A percentile compares a stretch with the other conserved stretches of the same genome.
These are phyloP conservation scores for Boletellus dicymbophilus DNA, from an alignment of 1,284 basidiomycete genomes.

Conservation along the genomic window DNA sequence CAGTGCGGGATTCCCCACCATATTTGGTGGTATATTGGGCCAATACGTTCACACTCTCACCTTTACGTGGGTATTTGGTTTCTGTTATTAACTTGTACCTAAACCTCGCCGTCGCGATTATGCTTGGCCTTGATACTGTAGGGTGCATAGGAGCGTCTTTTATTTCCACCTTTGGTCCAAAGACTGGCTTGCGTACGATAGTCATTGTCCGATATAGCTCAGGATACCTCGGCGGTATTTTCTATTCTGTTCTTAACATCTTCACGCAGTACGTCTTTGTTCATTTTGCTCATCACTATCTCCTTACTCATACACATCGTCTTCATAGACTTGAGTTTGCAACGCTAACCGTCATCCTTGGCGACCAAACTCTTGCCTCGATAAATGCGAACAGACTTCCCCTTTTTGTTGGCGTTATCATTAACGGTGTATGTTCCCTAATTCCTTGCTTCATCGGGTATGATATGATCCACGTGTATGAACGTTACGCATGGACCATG, in stretches of 20 bases:
- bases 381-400: conserved; percentile 38
- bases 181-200: conserved; percentile 65
- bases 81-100: not conserved
- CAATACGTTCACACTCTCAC: conserved; percentile 55
- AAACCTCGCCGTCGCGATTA: conserved; percentile 37
- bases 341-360: conserved; percentile 46
- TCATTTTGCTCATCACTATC: too few relatives aligned
- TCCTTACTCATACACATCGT: too few relatives aligned
- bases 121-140: conserved; percentile 45
- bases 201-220: conserved; percentile 54
- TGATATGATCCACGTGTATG: conserved; percentile 56
- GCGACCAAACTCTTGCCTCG: conserved; percentile 49
- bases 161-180: conserved; percentile 61
- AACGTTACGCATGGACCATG: conserved; percentile 64
- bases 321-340: conserved; percentile 54
- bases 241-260: conserved; percentile 62
- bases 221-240: conserved; percentile 54
- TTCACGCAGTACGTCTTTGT: conserved; percentile 47
- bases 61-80: conserved; percentile 38
- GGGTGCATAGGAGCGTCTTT: conserved; percentile 46
- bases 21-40: conserved; percentile 59
- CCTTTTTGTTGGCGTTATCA: conserved; percentile 46
- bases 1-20: conserved; percentile 51
- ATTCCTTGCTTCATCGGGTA: conserved; percentile 55
- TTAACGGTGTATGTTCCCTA: conserved; percentile 43